These are phyloP conservation scores for Schizopora paradoxa DNA, from an alignment of 1,284 basidiomycete species.

Conservation along the genomic window DNA sequence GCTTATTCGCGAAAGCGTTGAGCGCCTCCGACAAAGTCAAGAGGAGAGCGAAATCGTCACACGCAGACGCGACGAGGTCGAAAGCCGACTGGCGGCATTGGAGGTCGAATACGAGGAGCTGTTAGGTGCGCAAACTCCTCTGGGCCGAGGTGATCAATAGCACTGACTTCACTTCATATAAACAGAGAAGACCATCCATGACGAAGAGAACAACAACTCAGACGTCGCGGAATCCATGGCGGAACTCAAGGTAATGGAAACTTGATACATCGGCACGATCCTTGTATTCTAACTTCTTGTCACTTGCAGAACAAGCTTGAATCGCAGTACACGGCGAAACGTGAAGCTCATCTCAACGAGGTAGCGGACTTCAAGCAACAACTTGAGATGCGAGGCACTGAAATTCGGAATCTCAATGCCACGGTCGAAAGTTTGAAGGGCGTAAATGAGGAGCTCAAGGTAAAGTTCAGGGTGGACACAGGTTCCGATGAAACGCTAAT, in stretches of 20 bases:
- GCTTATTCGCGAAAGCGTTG: conserved; percentile 82
- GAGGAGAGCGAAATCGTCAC: conserved; percentile 89
- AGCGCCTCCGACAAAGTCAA: conserved; percentile 82
- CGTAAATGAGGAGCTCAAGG: conserved; percentile 98
- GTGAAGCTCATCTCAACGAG: conserved; percentile 85
- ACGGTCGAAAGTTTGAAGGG: conserved; percentile 92
- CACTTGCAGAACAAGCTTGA: conserved; percentile 79
- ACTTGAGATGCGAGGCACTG: conserved; percentile 81
- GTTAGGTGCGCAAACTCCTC: conserved; percentile 65
- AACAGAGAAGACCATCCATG: conserved; percentile 79
- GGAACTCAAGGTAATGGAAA: conserved; percentile 76
- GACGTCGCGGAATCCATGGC: conserved; percentile 78
- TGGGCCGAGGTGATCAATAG: conserved; percentile 16
- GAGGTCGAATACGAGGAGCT: conserved; percentile 97
- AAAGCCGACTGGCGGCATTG: conserved; percentile 73
- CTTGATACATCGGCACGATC: conserved; percentile 15
- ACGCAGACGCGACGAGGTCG: conserved; percentile 83
- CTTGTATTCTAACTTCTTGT: conserved; percentile 15
- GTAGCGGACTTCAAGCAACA: conserved; percentile 89
- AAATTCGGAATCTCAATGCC: conserved; percentile 80
- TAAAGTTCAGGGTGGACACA: conserved; percentile 27
- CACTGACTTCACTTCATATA: conserved; percentile 11
- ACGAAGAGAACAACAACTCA: conserved; percentile 76
- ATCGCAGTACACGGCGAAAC: conserved; percentile 87
- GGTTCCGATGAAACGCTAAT: conserved; percentile 11